Base-by-base conservation (phyloP, 2,329 filamentous ascomycete species). In the Biscogniauxia marginata region DNA sequence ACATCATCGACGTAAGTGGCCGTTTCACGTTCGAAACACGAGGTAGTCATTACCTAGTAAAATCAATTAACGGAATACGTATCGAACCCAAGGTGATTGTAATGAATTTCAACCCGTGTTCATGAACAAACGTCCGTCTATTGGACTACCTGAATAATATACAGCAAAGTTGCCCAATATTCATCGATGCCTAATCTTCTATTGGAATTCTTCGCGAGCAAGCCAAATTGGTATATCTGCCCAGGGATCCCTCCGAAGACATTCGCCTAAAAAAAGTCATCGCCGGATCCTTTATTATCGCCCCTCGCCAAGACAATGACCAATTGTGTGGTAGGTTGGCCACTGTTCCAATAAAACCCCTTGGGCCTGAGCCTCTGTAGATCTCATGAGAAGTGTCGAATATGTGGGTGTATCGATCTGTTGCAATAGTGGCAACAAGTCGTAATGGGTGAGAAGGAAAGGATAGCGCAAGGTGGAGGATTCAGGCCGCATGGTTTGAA, bases 111-210 rank as follows among this genome's bases (percentile, higher is more conserved):
- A 30, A 19, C n/a, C 22, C 51, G 20, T 44, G 46, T 55, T 60
- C 54, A 60, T 63, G 58, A 63, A 62, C 59, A 61, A 63, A 53
- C 57, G 61, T 61, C 62, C 66, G 62, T 66, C 57, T 62, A 64
- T 64, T 57, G 65, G 67, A 70, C 67, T 68, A 70, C 66, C 63
- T 66, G 63, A 70, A 69, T 70, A 70, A 70, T 71, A 65, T 71
- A 71, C 68, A 71, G 66, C 67, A 69, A 66, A 67, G 60, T 63
- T 60, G 60, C 61, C 59, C 59, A 59, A 58, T 61, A 57, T 66
- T 56, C 59, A 60, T 59, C 56, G 51, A 62, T 65, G 61, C 63
- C 60, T 63, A 63, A 57, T 61, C 57, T 61, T 63, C 61, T 66
- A 62, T 62, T 56, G 58, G 57, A 63, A 63, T 60, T 64, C 59